Base-by-base conservation (phyloP, 139 green algal genomes). In the Chlorella sp. region DNA sequence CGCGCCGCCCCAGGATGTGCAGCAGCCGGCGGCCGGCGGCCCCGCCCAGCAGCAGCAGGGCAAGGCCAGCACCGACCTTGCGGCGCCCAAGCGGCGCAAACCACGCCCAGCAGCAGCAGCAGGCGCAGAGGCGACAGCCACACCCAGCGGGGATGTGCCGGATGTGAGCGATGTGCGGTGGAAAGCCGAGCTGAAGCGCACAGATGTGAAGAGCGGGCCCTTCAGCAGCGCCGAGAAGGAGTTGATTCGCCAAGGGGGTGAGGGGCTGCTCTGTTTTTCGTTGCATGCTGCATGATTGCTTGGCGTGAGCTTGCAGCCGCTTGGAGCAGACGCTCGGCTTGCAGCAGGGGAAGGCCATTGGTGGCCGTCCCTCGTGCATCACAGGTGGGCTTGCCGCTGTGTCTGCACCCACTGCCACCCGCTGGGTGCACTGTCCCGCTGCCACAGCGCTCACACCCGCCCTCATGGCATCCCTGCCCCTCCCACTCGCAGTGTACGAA, bases 151-250 rank as follows among this genome's bases (percentile, higher is more conserved):
- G 58, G 82, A 73, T 30, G 41, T 41, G 32, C 6, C 32, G 19
- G 77, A 58, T 44, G 60, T 56, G 14, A 32, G 40, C 6, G 77
- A 83, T 24, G 38, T 58, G 76, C 51, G 65, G 6, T 95, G 92
- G 92, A 84, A 84, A 19, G 83, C 78, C 9, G 84, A 87, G 67
- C 81, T 85, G 67, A 81, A 89, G 86, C 91, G 91, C 19, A 83
- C 77, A 0, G 85, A 95, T 60, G 86, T 95, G 46, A 93, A 92
- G 88, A 89, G 84, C 65, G 93, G 93, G 17, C 56, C 72, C 0
- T 96, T 95, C 76, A 92, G 76, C 69, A 74, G 85, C 30, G 64
- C 41, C 9, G 92, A 95, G 84, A 89, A 89, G 67, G 85, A 90
- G 40, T 85, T 80, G 0, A 68, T 95, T 9, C 54, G 70, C 22